These are phyloP conservation scores for Paraphaeosphaeria sporulosa DNA, from an alignment of 2,329 filamentous ascomycete genomes.

Conservation along the genomic window DNA sequence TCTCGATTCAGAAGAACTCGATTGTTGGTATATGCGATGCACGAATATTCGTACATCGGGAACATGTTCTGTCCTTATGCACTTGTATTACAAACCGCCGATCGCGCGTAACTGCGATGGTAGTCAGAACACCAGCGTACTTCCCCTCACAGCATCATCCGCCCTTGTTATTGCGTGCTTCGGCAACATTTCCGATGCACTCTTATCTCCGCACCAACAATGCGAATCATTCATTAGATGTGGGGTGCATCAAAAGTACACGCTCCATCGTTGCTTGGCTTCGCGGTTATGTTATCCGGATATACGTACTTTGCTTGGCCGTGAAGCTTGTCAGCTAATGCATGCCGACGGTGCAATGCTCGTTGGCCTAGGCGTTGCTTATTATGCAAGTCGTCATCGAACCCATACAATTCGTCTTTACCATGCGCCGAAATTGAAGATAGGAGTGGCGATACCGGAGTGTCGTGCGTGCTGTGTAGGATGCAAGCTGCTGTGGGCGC, in stretches of 20 bases:
- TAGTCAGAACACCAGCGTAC: conserved; percentile 15
- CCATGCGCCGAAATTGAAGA: neutral
- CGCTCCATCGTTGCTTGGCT: neutral
- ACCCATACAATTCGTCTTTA: conserved; percentile 13
- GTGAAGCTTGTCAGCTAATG: conserved; percentile 1
- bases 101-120: conserved; percentile 7
- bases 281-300: neutral
- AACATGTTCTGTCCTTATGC: neutral
- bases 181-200: conserved; percentile 14
- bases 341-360: neutral
- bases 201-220: conserved; percentile 12
- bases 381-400: conserved; percentile 13
- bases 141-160: conserved; percentile 22
- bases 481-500: neutral
- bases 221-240: conserved; percentile 4
- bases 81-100: neutral
- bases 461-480: neutral
- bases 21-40: neutral
- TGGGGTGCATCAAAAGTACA: neutral
- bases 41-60: neutral
- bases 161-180: conserved; percentile 29
- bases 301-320: neutral
- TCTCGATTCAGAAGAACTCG: neutral
- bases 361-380: neutral
- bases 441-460: conserved; percentile 16